Evolutionary conservation across 1,284 basidiomycete species (phyloP).

Genomic region (Pseudozyma sp.): DNA sequence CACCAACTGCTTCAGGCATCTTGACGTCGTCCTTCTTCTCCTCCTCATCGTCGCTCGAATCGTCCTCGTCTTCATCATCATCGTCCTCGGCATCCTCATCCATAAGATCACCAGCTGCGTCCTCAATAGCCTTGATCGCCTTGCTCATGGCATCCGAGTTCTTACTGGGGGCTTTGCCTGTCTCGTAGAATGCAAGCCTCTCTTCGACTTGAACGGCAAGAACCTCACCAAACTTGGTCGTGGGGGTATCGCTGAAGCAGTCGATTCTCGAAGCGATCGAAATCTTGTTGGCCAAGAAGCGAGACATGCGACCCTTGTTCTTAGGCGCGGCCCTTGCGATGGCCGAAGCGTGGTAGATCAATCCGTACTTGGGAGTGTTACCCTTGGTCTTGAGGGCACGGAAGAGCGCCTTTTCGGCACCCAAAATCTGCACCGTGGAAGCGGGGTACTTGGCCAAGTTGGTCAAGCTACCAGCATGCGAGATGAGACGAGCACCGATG

Average conservation of each 20-base stretch:
- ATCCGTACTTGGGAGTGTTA: slow-evolving; percentile 89
- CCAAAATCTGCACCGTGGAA: slow-evolving; percentile 96
- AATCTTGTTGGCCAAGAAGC: slow-evolving; percentile 91
- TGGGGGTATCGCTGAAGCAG: slow-evolving; percentile 88
- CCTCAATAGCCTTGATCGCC: slow-evolving; percentile 82
- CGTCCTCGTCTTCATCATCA: slow-evolving; percentile 72
- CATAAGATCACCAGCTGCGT: slow-evolving; percentile 78
- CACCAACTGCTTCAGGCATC: slow-evolving; percentile 69
- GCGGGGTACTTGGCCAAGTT: slow-evolving; percentile 99
- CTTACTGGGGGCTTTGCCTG: slow-evolving; percentile 66
- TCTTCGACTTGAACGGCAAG: slow-evolving; percentile 95
- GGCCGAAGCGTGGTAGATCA: slow-evolving; percentile 74
- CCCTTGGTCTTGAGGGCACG: slow-evolving; percentile 98
- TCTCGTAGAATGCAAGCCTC: slow-evolving; percentile 91
- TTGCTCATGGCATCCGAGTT: slow-evolving; percentile 76
- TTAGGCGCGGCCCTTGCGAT: slow-evolving; percentile 95
- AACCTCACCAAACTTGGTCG: slow-evolving; percentile 93
- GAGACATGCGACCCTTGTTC: slow-evolving; percentile 90
- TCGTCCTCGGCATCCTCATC: slow-evolving; percentile 76
- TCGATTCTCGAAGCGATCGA: slow-evolving; percentile 98
- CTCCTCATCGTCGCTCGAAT: slow-evolving; percentile 72
- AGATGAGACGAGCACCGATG: slow-evolving; percentile 93
- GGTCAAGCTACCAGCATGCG: slow-evolving; percentile 95
- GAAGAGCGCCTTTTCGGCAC: slow-evolving; percentile 98
- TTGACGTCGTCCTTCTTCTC: slow-evolving; percentile 72